Base-by-base conservation (phyloP, 164 flowering plant species). In the Tinospora cordifolia region DNA sequence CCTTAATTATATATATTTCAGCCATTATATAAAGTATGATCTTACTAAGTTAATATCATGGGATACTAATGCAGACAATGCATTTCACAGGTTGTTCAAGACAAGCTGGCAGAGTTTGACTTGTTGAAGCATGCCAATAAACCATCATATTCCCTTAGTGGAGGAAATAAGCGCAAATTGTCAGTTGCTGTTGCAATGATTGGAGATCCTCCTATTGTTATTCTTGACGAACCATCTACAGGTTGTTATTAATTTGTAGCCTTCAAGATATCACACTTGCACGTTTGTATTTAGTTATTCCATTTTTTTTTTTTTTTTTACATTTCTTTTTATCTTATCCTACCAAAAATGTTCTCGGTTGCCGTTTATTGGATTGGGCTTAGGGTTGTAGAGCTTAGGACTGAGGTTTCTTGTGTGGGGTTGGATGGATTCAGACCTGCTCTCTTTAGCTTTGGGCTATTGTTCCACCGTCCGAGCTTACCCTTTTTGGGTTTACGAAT, bases 121-220 rank as follows among this genome's bases (percentile, higher is more conserved):
- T 87, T 94, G 82, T 72, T 86, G 86, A 88, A 86, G 84, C 92
- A 94, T 82, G 86, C 89, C 63, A 72, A 84, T 68, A 92, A 90
- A 75, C 97, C 95, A 58, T 89, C 99, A 65, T 90, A 77, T 79
- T 78, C 89, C 66, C 90, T 94, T 44, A 94, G 99, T 83, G 99
- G 99, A 11, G 99, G 99, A 27, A 94, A 92, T 83, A 92, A 90
- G 76, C 90, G 97, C 62, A 94, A 94, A 79, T 74, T 94, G 58
- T 94, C 99, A 69, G 99, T 94, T 70, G 97, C 98, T 66, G 85
- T 94, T 84, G 98, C 98, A 68, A 94, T 92, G 98, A 85, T 92
- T 81, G 98, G 93, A 69, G 90, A 94, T 80, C 98, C 98, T 76
- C 95, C 98, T 19, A 87, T 94, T 59, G 97, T 94, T 72, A 88